phyloP scores from a whole-genome alignment of 768 basidiomycete genomes.

The Sarcodon sp. region DNA sequence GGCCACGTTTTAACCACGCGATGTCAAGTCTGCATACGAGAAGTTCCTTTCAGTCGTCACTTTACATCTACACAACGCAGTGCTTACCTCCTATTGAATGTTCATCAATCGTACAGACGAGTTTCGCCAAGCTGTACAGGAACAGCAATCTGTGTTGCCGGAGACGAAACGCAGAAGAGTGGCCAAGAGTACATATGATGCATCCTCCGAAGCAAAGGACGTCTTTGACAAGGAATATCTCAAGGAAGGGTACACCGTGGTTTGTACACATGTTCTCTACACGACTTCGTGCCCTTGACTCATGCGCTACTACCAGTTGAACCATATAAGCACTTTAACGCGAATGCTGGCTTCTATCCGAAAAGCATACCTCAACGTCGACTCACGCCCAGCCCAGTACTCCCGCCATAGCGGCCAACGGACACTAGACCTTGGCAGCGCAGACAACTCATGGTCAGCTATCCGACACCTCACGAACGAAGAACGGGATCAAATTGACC shows the following conservation, averaged over 20 bases:
- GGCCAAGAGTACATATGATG: slow-evolving; percentile 22
- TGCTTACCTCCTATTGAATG: not conserved
- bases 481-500: slow-evolving; percentile 92
- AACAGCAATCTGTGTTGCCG: slow-evolving; percentile 28
- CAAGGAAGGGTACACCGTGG: slow-evolving; percentile 65
- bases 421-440: slow-evolving; percentile 36
- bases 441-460: slow-evolving; percentile 44
- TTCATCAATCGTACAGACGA: slow-evolving; percentile 43
- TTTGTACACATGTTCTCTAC: slow-evolving; percentile 13
- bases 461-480: slow-evolving; percentile 71
- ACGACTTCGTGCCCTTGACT: slow-evolving; percentile 1
- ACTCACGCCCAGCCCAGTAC: slow-evolving; percentile 39
- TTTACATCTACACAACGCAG: not conserved
- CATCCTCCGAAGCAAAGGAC: slow-evolving; percentile 11
- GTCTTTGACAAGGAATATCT: slow-evolving; percentile 54
- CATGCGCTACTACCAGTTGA: slow-evolving; percentile 31
- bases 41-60: not conserved
- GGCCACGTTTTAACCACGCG: slow-evolving; percentile 12
- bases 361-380: slow-evolving; percentile 78
- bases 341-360: slow-evolving; percentile 68
- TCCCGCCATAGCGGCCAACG: slow-evolving; percentile 33
- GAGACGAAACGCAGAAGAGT: slow-evolving; percentile 29
- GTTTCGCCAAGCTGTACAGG: slow-evolving; percentile 39
- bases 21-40: not conserved
- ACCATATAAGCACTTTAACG: slow-evolving; percentile 57